These are phyloP conservation scores for Mercurialis annua DNA, from an alignment of 345 rosid species.

Conservation along the genomic window DNA sequence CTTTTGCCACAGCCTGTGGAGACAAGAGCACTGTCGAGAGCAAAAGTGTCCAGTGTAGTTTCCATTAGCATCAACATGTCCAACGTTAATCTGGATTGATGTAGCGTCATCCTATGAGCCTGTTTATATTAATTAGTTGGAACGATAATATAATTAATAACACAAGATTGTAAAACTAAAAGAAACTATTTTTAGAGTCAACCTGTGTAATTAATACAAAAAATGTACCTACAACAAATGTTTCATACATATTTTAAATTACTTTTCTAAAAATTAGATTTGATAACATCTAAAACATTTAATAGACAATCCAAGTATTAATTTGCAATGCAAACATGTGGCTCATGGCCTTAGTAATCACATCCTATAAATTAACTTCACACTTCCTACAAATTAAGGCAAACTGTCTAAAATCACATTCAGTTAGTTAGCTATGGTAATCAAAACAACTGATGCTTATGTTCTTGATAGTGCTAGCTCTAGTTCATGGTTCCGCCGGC, in stretches of 20 bases:
- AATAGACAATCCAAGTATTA: too few species aligned
- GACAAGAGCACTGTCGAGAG: conserved; percentile 63
- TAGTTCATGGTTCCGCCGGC: conserved; percentile 22
- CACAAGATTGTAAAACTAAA: too few species aligned
- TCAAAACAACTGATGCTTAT: conserved; percentile 10
- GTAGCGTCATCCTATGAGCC: conserved; percentile 79
- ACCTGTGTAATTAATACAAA: too few species aligned
- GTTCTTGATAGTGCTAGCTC: conserved; percentile 20
- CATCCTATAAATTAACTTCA: conserved; percentile 17
- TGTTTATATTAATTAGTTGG: too few species aligned
- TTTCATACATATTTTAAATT: too few species aligned
- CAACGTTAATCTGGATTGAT: conserved; percentile 60
- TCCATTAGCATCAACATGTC: conserved; percentile 61
- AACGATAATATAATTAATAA: too few species aligned
- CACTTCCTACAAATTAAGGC: neutral
- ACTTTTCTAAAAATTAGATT: neutral
- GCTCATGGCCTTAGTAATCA: neutral
- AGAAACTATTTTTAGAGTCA: too few species aligned
- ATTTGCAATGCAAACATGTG: neutral
- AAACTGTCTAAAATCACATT: neutral
- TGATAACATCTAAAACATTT: neutral
- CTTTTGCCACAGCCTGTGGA: conserved; percentile 65
- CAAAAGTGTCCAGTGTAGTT: conserved; percentile 45
- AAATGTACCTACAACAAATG: too few species aligned
- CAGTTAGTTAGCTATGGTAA: conserved; percentile 19